Conservation (phyloP, 1,284 basidiomycete genomes). For the Pisolithus thermaeus region DNA sequence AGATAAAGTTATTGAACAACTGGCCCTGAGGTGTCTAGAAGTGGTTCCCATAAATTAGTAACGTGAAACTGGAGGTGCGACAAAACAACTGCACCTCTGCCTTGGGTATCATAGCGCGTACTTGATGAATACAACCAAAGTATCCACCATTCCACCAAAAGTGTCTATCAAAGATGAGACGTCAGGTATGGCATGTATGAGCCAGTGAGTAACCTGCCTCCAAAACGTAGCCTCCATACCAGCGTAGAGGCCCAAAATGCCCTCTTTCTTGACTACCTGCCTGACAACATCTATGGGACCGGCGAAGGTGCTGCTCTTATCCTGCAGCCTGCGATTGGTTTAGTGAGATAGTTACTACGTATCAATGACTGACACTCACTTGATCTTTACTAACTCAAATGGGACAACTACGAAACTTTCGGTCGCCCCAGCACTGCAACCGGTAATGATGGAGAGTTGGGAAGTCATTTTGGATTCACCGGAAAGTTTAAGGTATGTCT, state of each 20-base stretch:
- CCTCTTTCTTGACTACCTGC: conserved; percentile 72
- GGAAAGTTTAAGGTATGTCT: conserved; percentile 53
- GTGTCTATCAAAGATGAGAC: conserved; percentile 44
- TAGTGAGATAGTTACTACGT: not conserved
- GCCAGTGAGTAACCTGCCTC: conserved; percentile 45
- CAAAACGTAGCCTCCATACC: conserved; percentile 97
- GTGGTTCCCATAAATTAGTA: not conserved
- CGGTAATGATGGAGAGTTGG: conserved; percentile 81
- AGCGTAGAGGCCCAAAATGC: conserved; percentile 79
- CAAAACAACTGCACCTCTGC: conserved; percentile 51
- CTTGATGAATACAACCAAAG: conserved; percentile 88
- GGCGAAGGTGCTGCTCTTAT: conserved; percentile 82
- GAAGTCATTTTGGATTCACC: conserved; percentile 87
- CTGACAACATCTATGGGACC: conserved; percentile 90
- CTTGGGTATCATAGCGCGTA: conserved; percentile 76
- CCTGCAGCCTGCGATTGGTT: conserved; percentile 63
- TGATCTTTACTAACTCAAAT: conserved; percentile 97
- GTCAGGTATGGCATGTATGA: not conserved
- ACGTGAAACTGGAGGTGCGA: not conserved
- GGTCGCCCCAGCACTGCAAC: conserved; percentile 91
- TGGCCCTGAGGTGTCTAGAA: conserved; percentile 60
- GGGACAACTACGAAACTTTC: conserved; percentile 93
- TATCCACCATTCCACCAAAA: conserved; percentile 92
- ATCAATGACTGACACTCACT: conserved; percentile 34
- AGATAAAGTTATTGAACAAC: conserved; percentile 89